These are phyloP conservation scores for Corymbia calophylla DNA, from an alignment of 441 rosid species.

Conservation along the genomic window DNA sequence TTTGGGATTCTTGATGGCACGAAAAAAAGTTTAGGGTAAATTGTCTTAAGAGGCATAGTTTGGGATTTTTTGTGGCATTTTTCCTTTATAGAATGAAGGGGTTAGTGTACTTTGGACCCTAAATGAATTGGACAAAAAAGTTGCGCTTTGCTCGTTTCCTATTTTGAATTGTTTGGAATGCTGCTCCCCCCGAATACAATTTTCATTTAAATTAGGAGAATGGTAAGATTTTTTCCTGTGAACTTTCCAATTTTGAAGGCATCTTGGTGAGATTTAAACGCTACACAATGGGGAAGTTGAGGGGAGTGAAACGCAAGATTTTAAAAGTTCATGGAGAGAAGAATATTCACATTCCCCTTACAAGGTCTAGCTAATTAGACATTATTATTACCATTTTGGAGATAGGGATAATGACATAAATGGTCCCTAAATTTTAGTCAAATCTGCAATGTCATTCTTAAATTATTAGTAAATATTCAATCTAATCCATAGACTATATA, in stretches of 20 bases:
- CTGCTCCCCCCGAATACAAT: neutral
- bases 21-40: too few relatives aligned
- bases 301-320: neutral
- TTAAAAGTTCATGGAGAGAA: neutral
- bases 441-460: rapidly evolving
- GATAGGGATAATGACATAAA: neutral
- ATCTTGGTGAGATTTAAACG: neutral
- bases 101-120: neutral
- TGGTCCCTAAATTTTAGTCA: rapidly evolving
- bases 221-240: neutral
- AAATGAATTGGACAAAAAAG: neutral
- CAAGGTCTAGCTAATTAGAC: neutral
- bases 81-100: neutral
- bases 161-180: neutral
- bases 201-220: neutral
- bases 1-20: too few relatives aligned
- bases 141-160: neutral
- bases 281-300: neutral
- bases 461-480: neutral
- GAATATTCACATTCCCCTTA: neutral
- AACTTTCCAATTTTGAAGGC: neutral
- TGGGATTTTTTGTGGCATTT: too few relatives aligned
- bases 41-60: too few relatives aligned
- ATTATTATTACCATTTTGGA: neutral
- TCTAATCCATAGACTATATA: neutral